phyloP scores from a whole-genome alignment of 106 monocot genomes.

The Acorus gramineus region DNA sequence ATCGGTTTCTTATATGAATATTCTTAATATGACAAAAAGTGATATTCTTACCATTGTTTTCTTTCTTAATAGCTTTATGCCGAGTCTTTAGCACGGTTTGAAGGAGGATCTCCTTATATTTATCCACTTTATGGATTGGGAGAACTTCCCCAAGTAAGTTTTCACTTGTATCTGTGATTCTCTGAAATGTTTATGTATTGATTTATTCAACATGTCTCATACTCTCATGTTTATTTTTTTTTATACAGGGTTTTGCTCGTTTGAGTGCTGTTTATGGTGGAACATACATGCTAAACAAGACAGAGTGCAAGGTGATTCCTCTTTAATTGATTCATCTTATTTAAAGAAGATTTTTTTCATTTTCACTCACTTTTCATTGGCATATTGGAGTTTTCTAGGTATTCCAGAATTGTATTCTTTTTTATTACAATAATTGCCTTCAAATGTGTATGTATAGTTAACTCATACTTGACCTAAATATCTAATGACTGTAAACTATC shows the following conservation, averaged over 20 bases:
- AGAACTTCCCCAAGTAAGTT: slow-evolving; percentile 79
- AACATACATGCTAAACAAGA: slow-evolving; percentile 88
- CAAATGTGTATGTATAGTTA: too few relatives aligned
- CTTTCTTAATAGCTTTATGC: slow-evolving; percentile 59
- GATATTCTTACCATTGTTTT: neutral
- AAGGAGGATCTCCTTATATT: slow-evolving; percentile 84
- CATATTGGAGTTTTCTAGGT: too few relatives aligned
- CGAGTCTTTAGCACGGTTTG: slow-evolving; percentile 70
- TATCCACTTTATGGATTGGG: slow-evolving; percentile 77
- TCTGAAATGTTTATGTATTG: neutral
- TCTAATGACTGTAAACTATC: neutral
- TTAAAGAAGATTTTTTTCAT: too few relatives aligned
- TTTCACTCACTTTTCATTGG: too few relatives aligned
- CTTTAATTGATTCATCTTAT: neutral
- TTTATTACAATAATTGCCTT: too few relatives aligned
- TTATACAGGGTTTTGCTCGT: slow-evolving; percentile 66
- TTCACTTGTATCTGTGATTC: neutral
- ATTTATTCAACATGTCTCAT: neutral
- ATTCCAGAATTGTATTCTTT: too few relatives aligned
- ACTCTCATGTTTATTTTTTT: neutral
- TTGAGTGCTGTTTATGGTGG: slow-evolving; percentile 90
- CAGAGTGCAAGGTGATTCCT: slow-evolving; percentile 71
- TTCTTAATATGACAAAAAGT: too few relatives aligned
- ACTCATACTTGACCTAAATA: too few relatives aligned
- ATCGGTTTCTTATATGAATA: too few relatives aligned